Base-by-base conservation (phyloP, 768 basidiomycete species). In the Phylloporus arenicola region DNA sequence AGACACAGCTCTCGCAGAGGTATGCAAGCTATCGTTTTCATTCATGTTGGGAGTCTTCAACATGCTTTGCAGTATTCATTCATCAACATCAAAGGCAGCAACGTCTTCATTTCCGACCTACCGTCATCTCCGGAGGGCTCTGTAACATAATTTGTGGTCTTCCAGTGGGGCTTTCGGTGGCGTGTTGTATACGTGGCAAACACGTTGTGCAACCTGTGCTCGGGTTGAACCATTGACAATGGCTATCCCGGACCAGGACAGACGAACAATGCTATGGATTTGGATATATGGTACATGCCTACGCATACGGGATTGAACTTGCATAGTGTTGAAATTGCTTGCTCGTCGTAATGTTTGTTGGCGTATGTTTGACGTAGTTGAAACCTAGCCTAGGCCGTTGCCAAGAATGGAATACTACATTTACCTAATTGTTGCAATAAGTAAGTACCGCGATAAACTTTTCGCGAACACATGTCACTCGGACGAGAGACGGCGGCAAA, bases 1-100 rank as follows among this genome's bases (percentile, higher is more conserved):
- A 19, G 71, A 67, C 2, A 61, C 76, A 13, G 76, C 79, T 48
- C 71, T 81, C 13, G 75, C 73, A 6, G 80, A 80, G 72, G 78
- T 77, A 54, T 33, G 68, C 39, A 29, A 8, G 31, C 8, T 13
- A 10, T 2, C 2, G n/a, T 51, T 43, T 9, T 13, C 4, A 4
- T 0, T 10, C 4, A 29, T 11, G 30, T 47, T n/a, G 22, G 11
- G 17, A 16, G 34, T 43, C n/a, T 35, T 58, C 38, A 60, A 43
- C 19, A 4, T 27, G 9, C 20, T 39, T n/a, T 19, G 8, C 45
- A 78, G 75, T 80, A 79, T 56, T 80, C 79, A 10, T 80, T 80
- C 69, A 59, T 80, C 51, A 80, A 80, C 53, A 60, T 72, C 60
- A 76, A 73, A 45, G 79, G 79, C 47, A 56, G 65, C 51, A 80